A percentile compares a stretch with the other conserved stretches of the same genome.
These are phyloP conservation scores for Thelonectria rubi DNA, from an alignment of 2,329 filamentous ascomycete species.

Conservation along the genomic window DNA sequence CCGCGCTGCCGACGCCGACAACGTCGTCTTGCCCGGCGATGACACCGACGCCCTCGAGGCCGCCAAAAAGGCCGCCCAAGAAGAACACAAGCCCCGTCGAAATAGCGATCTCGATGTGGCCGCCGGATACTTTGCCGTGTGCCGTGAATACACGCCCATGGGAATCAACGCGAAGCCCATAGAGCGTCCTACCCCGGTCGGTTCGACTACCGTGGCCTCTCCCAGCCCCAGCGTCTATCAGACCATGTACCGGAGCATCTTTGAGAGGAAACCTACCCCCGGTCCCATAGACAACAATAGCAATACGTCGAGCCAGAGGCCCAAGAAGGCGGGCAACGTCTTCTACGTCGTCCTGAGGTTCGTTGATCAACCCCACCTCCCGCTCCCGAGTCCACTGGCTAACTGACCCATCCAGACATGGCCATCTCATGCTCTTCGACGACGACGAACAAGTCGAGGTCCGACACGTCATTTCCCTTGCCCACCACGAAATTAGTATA, in stretches of 20 bases:
- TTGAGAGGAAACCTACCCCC: conserved; percentile 75
- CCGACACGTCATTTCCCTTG: conserved; percentile 91
- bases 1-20: conserved; percentile 42
- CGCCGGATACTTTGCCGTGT: conserved; percentile 94
- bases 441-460: conserved; percentile 95
- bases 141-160: conserved; percentile 89
- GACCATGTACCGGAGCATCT: conserved; percentile 96
- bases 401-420: conserved; percentile 68
- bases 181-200: conserved; percentile 82
- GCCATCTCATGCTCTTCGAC: conserved; percentile 97
- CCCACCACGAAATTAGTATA: conserved; percentile 85
- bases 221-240: conserved; percentile 96
- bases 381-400: conserved; percentile 17
- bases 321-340: conserved; percentile 80
- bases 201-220: conserved; percentile 75
- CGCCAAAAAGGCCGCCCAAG: conserved; percentile 65
- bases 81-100: conserved; percentile 65
- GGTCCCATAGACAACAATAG: conserved; percentile 59
- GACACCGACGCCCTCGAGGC: conserved; percentile 71
- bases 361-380: conserved; percentile 32
- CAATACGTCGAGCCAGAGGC: conserved; percentile 60
- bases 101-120: conserved; percentile 78
- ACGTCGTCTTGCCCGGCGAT: conserved; percentile 68
- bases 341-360: conserved; percentile 93
- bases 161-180: conserved; percentile 93